Evolutionary conservation across 2,329 filamentous ascomycete species (phyloP).

Genomic region (Xylariales sp.): DNA sequence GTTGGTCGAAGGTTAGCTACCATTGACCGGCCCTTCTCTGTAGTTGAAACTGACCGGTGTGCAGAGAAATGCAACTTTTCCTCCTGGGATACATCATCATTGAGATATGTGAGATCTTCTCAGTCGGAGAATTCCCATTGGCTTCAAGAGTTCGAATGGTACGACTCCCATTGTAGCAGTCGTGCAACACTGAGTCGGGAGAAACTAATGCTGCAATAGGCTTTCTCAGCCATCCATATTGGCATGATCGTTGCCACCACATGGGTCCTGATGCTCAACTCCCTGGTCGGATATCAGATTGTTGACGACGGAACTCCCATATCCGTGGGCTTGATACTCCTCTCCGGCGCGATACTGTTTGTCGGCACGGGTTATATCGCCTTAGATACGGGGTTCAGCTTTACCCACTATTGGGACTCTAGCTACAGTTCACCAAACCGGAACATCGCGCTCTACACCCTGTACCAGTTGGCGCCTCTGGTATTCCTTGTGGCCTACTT

Average conservation of each 20-base stretch:
- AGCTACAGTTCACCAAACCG: conserved; percentile 58
- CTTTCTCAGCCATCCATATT: conserved; percentile 85
- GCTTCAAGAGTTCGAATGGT: conserved; percentile 66
- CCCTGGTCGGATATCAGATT: conserved; percentile 86
- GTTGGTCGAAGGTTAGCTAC: conserved; percentile 74
- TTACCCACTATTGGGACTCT: conserved; percentile 72
- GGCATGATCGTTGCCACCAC: conserved; percentile 82
- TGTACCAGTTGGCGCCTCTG: conserved; percentile 87
- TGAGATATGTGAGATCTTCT: conserved; percentile 94
- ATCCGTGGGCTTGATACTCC: conserved; percentile 70
- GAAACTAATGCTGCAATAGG: conserved; percentile 40
- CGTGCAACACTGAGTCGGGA: not conserved
- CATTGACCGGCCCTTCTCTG: not conserved
- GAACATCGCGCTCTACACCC: conserved; percentile 83
- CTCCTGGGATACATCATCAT: conserved; percentile 81
- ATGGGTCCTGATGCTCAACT: conserved; percentile 91
- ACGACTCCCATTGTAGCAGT: conserved; percentile 31
- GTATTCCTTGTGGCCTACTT: conserved; percentile 88
- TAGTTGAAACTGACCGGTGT: conserved; percentile 13
- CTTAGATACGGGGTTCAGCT: conserved; percentile 84
- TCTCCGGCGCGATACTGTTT: conserved; percentile 68
- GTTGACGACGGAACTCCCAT: conserved; percentile 88
- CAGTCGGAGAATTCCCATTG: conserved; percentile 83
- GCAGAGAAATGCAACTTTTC: conserved; percentile 94
- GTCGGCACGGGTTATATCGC: conserved; percentile 93